Percentiles rank a stretch among this genome's conserved stretches.
Conservation (phyloP, 139 green algal genomes). For the Chlamydomonas urium region DNA sequence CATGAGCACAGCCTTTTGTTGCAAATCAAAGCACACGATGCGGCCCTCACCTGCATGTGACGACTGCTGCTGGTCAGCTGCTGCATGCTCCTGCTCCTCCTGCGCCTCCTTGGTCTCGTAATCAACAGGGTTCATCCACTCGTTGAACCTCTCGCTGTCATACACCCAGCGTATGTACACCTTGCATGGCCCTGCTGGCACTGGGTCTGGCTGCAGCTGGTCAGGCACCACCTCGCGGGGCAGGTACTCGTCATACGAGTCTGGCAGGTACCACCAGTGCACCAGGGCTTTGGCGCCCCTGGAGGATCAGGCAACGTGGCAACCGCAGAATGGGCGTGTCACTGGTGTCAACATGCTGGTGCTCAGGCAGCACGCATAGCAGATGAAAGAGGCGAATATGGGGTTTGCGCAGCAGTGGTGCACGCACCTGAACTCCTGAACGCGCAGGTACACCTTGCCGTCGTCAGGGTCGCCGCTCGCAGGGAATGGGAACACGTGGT, state of each 20-base stretch:
- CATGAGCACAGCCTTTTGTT: too few relatives aligned
- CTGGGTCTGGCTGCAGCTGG: conserved; percentile 32
- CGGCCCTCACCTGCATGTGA: not conserved
- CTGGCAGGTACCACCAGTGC: conserved; percentile 81
- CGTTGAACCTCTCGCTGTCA: conserved; percentile 83
- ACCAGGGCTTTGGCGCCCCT: conserved; percentile 51
- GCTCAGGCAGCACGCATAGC: not conserved
- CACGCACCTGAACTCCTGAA: conserved; percentile 44
- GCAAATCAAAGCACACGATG: too few relatives aligned
- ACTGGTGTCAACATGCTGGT: not conserved
- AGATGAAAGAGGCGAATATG: too few relatives aligned
- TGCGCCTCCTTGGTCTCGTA: conserved; percentile 59
- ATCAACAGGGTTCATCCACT: conserved; percentile 89
- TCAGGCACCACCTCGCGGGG: conserved; percentile 40
- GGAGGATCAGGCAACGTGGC: not conserved
- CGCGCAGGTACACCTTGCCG: conserved; percentile 63
- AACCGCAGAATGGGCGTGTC: not conserved
- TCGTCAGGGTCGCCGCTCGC: conserved; percentile 66
- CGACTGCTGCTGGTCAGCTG: not conserved
- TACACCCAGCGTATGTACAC: conserved; percentile 57
- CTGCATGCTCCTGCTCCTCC: conserved; percentile 22
- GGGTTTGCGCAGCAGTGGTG: not conserved
- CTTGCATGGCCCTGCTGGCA: conserved; percentile 18
- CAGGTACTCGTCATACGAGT: conserved; percentile 81
- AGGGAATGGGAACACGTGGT: conserved; percentile 72